Conservation (phyloP, 176 grass and related monocot species). For the Dactylis glomerata region DNA sequence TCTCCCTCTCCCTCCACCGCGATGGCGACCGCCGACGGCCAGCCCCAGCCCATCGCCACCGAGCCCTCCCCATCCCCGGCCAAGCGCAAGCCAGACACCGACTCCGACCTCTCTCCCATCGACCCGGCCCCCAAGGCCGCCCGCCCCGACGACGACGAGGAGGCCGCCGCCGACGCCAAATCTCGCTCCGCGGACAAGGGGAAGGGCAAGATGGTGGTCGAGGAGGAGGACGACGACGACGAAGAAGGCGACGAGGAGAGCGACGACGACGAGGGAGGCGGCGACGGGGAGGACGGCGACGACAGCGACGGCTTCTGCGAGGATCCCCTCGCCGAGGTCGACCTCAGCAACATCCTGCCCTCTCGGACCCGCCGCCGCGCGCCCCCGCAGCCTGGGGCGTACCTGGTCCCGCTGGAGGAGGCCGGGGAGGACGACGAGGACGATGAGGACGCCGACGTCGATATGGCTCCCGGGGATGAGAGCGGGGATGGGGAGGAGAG, state of each 20-base stretch:
- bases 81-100: constrained; percentile 53
- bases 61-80: constrained; percentile 14
- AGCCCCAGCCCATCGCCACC: constrained; percentile 20
- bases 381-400: constrained; percentile 49
- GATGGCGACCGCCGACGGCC: constrained; percentile 45
- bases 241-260: neutral
- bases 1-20: neutral
- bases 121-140: constrained; percentile 34
- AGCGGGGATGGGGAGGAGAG: constrained; percentile 43
- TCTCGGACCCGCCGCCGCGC: constrained; percentile 61
- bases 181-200: constrained; percentile 50
- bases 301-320: constrained; percentile 47
- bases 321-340: constrained; percentile 71
- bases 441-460: constrained; percentile 42
- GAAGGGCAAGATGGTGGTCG: constrained; percentile 71
- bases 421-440: constrained; percentile 48
- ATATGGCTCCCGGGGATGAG: constrained; percentile 20
- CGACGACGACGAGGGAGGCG: neutral
- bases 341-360: constrained; percentile 71
- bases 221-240: constrained; percentile 28
- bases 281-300: neutral
- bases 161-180: constrained; percentile 23
- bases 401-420: constrained; percentile 46
- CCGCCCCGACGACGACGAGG: constrained; percentile 33
- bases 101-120: constrained; percentile 24